phyloP scores from a whole-genome alignment of 257 asterid species.

The Solanum stenotomum region DNA sequence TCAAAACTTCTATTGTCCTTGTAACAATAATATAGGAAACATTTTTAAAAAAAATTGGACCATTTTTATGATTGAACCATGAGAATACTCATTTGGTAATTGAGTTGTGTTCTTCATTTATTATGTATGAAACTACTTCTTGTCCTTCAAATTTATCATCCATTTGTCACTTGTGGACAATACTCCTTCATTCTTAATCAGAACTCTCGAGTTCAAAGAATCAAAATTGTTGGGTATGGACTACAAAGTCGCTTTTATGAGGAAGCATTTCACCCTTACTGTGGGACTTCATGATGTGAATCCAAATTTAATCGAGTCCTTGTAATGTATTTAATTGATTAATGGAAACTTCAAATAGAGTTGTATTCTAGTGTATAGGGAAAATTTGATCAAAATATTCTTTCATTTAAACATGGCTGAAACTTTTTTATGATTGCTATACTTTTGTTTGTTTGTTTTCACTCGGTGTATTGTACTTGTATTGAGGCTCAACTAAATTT shows the following conservation, averaged over 20 bases:
- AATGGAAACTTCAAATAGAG: not conserved
- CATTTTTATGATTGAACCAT: not conserved
- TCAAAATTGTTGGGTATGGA: not conserved
- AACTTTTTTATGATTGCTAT: not conserved
- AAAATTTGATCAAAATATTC: not conserved
- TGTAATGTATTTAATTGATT: not conserved
- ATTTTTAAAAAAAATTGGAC: not conserved
- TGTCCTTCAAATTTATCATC: not conserved
- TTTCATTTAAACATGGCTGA: not conserved
- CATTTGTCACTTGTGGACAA: not conserved
- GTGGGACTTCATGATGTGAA: not conserved
- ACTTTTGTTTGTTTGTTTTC: not conserved
- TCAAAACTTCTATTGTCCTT: not conserved
- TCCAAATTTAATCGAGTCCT: not conserved
- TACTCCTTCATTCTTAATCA: not conserved
- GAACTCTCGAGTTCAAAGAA: not conserved
- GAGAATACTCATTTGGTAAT: not conserved
- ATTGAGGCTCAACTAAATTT: not conserved
- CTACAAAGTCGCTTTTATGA: not conserved
- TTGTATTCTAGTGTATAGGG: not conserved
- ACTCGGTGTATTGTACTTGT: not conserved
- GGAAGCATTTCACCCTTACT: not conserved
- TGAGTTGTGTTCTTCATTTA: constrained; percentile 1
- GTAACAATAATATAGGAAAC: not conserved
- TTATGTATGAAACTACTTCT: not conserved